phyloP scores from a whole-genome alignment of 495 filamentous ascomycete species.

The Xeromyces bisporus region DNA sequence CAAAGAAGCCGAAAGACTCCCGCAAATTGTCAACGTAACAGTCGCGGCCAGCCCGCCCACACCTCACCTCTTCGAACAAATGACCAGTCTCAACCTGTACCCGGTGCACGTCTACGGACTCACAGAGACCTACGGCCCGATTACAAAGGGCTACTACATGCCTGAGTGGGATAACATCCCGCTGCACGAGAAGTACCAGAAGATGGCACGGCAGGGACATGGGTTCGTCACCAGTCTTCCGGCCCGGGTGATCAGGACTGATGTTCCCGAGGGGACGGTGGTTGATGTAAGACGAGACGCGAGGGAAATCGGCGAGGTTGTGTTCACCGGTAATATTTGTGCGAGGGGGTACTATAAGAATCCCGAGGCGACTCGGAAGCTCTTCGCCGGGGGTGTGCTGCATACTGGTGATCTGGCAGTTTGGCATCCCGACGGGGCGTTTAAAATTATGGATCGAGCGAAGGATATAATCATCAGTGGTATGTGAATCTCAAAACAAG shows the following conservation, averaged over 20 bases:
- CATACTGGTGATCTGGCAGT: slow-evolving; percentile 90
- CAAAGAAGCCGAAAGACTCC: slow-evolving; percentile 48
- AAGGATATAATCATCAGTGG: slow-evolving; percentile 99
- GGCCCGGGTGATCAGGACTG: slow-evolving; percentile 66
- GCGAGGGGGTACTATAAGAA: slow-evolving; percentile 87
- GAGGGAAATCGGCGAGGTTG: slow-evolving; percentile 84
- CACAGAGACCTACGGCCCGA: slow-evolving; percentile 92
- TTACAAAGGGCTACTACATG: slow-evolving; percentile 81
- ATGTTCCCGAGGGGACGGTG: slow-evolving; percentile 46
- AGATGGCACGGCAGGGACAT: slow-evolving; percentile 88
- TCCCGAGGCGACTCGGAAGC: slow-evolving; percentile 63
- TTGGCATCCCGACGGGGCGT: slow-evolving; percentile 72
- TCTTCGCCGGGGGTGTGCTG: slow-evolving; percentile 73
- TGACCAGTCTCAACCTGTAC: slow-evolving; percentile 71
- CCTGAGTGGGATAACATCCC: slow-evolving; percentile 63
- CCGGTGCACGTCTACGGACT: slow-evolving; percentile 93
- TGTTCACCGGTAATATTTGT: slow-evolving; percentile 85
- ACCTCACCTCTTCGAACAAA: slow-evolving; percentile 76
- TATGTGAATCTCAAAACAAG: slow-evolving; percentile 25
- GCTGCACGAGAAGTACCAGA: slow-evolving; percentile 53
- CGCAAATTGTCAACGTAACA: slow-evolving; percentile 64
- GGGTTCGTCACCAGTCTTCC: slow-evolving; percentile 77
- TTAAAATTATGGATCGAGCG: slow-evolving; percentile 82
- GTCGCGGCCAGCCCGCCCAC: slow-evolving; percentile 87
- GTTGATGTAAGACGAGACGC: slow-evolving; percentile 67